Base-by-base conservation (phyloP, 257 asterid genomes). In the Primulina eburnea region DNA sequence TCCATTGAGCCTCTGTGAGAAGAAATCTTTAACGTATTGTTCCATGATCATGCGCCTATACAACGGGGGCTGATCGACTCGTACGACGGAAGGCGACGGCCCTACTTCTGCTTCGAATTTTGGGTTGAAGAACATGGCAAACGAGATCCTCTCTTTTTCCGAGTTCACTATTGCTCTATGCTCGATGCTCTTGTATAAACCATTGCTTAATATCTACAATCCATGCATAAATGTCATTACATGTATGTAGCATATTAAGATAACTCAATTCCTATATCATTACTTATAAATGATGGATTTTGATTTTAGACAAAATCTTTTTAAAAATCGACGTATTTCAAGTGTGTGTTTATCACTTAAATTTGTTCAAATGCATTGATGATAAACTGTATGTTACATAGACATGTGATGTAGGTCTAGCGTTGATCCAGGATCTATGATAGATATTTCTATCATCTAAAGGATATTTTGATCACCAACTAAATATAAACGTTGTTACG, bases 51-150 rank as follows among this genome's bases (percentile, higher is more conserved):
- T 18, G 28, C 77, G 53, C 73, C 47, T 81, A 59, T 76, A 89
- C 37, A 80, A 57, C 1, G 88, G 88, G 8, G 76, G 72, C 16
- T 77, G 30, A 24, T 66, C 58, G 14, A 17, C 33, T 24, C 72
- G n/a, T 7, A 43, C 2, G 7, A 85, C 64, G 8, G 82, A 68
- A 17, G 74, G 68, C 52, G 80, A 69, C 3, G 95, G 96, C 20
- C 90, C 95, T 8, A 89, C 73, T 34, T 75, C 40, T 17, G 83
- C 84, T 64, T 86, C 83, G 21, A 84, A 68, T 9, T 78, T 86
- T 11, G 95, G 89, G 82, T 77, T 82, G 78, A 82, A 87, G 71
- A 87, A 89, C 88, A 87, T 80, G 8, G 84, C 94, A 0, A 89
- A 7, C 2, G 85, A 77, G 16, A 82, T 85, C 75, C 92, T 85